phyloP scores from a whole-genome alignment of 148 eudicot genomes.

The Salicornia ramosissima region DNA sequence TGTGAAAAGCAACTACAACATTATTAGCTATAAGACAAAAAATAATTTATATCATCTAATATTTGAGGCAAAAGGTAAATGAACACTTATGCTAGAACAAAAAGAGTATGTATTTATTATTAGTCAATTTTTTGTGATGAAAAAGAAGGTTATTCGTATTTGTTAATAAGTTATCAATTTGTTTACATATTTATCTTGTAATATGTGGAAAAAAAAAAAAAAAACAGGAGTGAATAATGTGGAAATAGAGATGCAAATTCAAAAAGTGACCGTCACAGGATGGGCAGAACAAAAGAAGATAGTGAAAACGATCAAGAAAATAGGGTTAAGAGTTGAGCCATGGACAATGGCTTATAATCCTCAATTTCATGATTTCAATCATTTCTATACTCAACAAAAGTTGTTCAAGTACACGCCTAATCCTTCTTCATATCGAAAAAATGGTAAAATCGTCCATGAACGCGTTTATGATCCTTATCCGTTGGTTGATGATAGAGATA shows the following conservation, averaged over 20 bases:
- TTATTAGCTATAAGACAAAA: no score
- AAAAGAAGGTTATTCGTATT: no score
- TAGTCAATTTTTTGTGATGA: no score
- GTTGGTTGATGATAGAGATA: conserved; percentile 17
- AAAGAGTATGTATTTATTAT: no score
- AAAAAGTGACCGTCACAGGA: conserved; percentile 66
- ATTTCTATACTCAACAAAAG: conserved; percentile 26
- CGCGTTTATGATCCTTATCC: conserved; percentile 26
- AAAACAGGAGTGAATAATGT: conserved; percentile 53
- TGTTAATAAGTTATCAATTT: no score
- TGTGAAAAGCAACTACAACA: no score
- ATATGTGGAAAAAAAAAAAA: no score
- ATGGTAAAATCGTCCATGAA: conserved; percentile 37
- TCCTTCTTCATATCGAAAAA: conserved; percentile 38
- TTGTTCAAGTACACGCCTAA: conserved; percentile 16
- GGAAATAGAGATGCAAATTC: conserved; percentile 54
- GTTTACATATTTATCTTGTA: no score
- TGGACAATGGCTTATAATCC: conserved; percentile 61
- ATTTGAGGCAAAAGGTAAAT: no score
- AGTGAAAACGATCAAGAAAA: conserved; percentile 43
- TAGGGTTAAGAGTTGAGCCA: conserved; percentile 53
- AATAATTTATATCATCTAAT: no score
- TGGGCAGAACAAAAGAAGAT: conserved; percentile 43
- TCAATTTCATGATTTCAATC: conserved; percentile 30
- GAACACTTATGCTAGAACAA: no score